Base-by-base conservation (phyloP, 2,329 filamentous ascomycete species). In the Orbilia brochopaga region DNA sequence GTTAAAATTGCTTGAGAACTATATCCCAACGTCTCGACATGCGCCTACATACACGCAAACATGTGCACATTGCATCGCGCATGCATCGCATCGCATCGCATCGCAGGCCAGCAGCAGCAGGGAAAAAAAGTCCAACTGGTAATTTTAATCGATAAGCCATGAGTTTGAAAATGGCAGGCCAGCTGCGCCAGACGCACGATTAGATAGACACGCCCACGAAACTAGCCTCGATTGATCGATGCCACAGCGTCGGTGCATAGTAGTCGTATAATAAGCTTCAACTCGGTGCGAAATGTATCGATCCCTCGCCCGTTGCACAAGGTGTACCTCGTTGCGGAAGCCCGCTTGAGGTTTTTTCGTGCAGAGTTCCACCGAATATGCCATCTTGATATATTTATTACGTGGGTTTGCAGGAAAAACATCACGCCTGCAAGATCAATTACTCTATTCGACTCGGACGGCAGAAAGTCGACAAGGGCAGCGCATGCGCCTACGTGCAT, bases 311-410 rank as follows among this genome's bases (percentile, higher is more conserved):
- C 21, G 7, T 15, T 54, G 46, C 24, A 44, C 52, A 57, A 58
- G 19, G 17, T 10, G 44, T 17, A 42, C n/a, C 65, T 70, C 44
- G 59, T 70, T 70, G 55, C 57, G 66, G 66, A 58, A 70, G 66
- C 35, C 66, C 59, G 37, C 21, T 15, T 57, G 66, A 70, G 66
- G 32, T 70, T 58, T 59, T 23, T 15, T 10, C 51, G 15, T 15
- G 30, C 30, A 55, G 58, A 24, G 27, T 32, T 8, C 27, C 27
- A 32, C 27, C 27, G 27, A 3, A 32, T 32, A 4, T 32, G 8
- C 4, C 27, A 32, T 32, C 27, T 32, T 32, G 8, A 32, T 32
- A 32, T 32, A 32, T 32, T 32, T 32, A 32, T 32, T 32, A 32
- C 27, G 27, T 32, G 27, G 8, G 8, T 32, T 32, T 32, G 8